Evolutionary conservation across 768 basidiomycete genomes (phyloP), one percentile per base, ranked within the genome.

Genomic region (Termitomyces titanicus): DNA sequence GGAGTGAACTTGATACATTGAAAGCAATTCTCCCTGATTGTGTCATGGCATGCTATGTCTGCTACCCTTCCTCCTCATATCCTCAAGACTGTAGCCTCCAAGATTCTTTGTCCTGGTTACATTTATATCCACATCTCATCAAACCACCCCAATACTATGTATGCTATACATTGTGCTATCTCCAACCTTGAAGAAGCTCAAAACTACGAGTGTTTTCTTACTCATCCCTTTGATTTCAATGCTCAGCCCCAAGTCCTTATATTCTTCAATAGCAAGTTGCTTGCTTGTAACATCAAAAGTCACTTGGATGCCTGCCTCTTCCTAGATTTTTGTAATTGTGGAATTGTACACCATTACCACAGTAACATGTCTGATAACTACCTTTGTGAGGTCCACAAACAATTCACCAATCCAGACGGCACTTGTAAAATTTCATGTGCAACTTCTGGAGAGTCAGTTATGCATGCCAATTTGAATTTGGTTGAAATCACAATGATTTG

Each of bases 81-180:
- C 7, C 63, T 63, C 25, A 59, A 54, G 25, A 54, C 38, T 13
- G 40, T 65, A 15, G 35, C 12, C 59, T 39, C 12, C 5, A 39
- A 39, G 12, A 39, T 29, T 9, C 29, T 29, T 29, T 29, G 29
- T 4, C 29, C 29, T 29, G 29, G 29, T 4, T 29, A 29, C 20
- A 40, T 35, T 3, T 59, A 61, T 13, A 20, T 68, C 5, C 49
- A 69, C 3, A 34, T 61, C 5, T 63, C 66, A 0, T 59, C 62
- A 0, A 72, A 71, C 39, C 56, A 66, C 0, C 65, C 63, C 1
- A 71, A 72, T 45, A 69, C 54, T 0, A 66, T 66, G 0, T 71
- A 70, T 49, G 65, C 64, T 5, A 67, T 63, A 0, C 69, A 71
- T 52, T 45, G 47, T n/a, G 61, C 70, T 12, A 46, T 60, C 11